Base-by-base conservation (phyloP, 148 eudicot genomes). In the Chenopodium album region DNA sequence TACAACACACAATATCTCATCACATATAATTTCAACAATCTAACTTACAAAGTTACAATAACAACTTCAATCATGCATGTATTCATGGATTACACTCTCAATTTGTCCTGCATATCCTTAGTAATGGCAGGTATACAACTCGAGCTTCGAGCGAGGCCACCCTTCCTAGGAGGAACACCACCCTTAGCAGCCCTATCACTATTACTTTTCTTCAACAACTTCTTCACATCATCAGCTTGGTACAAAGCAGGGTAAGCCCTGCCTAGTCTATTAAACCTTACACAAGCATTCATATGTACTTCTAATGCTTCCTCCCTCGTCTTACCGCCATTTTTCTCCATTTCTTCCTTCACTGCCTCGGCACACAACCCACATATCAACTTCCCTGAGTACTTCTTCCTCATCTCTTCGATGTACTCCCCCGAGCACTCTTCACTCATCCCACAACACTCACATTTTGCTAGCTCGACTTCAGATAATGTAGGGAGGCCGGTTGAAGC, bases 401-500 rank as follows among this genome's bases (percentile, higher is more conserved):
- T 87, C 37, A 88, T 82, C 7, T 76, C 66, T 8, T 78, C 84
- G 1, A 92, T 86, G 85, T 90, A 92, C 78, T 88, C 90, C 0
- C 73, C 78, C 2, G 95, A 89, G 80, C 92, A 90, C 89, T 92
- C 95, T 85, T 92, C 93, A 12, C 80, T 84, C 90, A 92, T 82
- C 20, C 95, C 93, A 76, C 95, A 92, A 71, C 95, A 92, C 90
- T 92, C 95, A 84, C 93, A 92, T 78, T 90, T 89, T 4, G 93
- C 93, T 28, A 85, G 87, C 86, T 89, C 95, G 1, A 89, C 89
- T 82, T 89, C 93, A 0, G 91, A 78, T 3, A 86, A 73, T 5
- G 89, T 69, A 0, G 88, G 81, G 9, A 89, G 88, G 17, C 44
- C 44, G 44, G 65, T 46, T 1, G 10, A 26, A 22, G 81, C 50